phyloP scores from a whole-genome alignment of 208 protist genomes.

The Crithidia thermophila region DNA sequence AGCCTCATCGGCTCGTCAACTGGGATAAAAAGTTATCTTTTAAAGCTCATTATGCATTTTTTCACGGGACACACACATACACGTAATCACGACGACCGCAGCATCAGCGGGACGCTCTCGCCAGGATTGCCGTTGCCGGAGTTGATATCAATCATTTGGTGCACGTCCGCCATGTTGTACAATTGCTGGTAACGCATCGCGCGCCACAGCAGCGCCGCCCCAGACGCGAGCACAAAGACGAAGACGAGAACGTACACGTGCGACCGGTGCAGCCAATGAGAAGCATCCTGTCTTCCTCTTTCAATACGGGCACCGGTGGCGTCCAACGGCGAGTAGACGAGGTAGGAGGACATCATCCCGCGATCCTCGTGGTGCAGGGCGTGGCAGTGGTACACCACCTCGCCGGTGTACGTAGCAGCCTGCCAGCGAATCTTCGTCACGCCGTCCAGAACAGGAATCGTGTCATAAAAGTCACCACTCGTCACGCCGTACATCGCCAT shows the following conservation, averaged over 20 bases:
- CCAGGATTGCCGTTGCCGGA: conserved; percentile 14
- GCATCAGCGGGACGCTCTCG: conserved; percentile 20
- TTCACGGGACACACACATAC: not conserved
- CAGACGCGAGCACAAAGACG: conserved; percentile 18
- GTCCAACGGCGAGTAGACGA: conserved; percentile 44
- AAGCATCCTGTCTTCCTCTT: not conserved
- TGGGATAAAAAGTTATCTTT: too few relatives aligned
- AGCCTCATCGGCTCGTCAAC: too few relatives aligned
- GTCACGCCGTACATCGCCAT: conserved; percentile 71
- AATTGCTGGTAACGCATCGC: conserved; percentile 1
- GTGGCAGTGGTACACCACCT: conserved; percentile 91
- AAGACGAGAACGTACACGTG: conserved; percentile 16
- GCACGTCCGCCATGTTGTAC: conserved; percentile 1
- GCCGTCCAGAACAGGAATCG: conserved; percentile 86
- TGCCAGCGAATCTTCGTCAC: conserved; percentile 84
- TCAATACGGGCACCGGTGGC: conserved; percentile 22
- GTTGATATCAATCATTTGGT: conserved; percentile 9
- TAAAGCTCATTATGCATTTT: not conserved
- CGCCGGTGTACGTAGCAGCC: conserved; percentile 71
- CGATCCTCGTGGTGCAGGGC: conserved; percentile 76
- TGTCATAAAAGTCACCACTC: conserved; percentile 74
- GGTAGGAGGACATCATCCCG: conserved; percentile 88
- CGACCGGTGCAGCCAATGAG: conserved; percentile 2
- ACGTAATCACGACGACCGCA: not conserved
- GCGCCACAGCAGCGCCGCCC: conserved; percentile 1